Conservation (phyloP, 495 filamentous ascomycete species). For the Penicillium herquei region DNA sequence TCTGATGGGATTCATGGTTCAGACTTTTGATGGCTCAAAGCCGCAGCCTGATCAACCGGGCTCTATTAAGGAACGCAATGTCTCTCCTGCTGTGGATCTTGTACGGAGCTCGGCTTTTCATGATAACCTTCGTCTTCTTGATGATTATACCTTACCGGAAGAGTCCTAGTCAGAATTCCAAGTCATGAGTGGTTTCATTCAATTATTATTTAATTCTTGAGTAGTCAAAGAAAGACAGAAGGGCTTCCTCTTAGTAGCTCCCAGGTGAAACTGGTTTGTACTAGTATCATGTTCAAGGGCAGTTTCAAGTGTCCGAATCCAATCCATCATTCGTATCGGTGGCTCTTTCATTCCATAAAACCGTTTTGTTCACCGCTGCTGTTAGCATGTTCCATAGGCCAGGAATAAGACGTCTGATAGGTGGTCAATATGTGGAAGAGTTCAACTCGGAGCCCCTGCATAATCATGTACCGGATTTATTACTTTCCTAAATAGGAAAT, state of each 20-base stretch:
- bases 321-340: too few relatives aligned
- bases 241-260: too few relatives aligned
- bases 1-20: conserved; percentile 21
- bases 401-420: too few relatives aligned
- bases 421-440: neutral
- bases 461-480: neutral
- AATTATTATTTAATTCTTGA: too few relatives aligned
- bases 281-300: too few relatives aligned
- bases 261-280: too few relatives aligned
- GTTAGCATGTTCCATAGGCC: too few relatives aligned
- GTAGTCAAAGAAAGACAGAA: too few relatives aligned
- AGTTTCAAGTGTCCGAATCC: too few relatives aligned
- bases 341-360: too few relatives aligned
- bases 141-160: conserved; percentile 1
- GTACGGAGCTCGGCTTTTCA: conserved; percentile 14
- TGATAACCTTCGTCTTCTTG: conserved; percentile 13
- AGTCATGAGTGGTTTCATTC: neutral
- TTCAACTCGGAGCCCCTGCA: neutral
- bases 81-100: conserved; percentile 14
- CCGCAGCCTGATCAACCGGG: conserved; percentile 2
- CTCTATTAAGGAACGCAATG: conserved; percentile 15
- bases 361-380: too few relatives aligned
- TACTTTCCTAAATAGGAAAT: neutral
- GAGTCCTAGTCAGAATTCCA: neutral
- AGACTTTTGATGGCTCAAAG: conserved; percentile 10